A percentile compares a stretch with the other conserved stretches of the same genome.
Evolutionary conservation across 73 alveolate genomes (phyloP).

Genomic region (Paramecium sexaurelia): DNA sequence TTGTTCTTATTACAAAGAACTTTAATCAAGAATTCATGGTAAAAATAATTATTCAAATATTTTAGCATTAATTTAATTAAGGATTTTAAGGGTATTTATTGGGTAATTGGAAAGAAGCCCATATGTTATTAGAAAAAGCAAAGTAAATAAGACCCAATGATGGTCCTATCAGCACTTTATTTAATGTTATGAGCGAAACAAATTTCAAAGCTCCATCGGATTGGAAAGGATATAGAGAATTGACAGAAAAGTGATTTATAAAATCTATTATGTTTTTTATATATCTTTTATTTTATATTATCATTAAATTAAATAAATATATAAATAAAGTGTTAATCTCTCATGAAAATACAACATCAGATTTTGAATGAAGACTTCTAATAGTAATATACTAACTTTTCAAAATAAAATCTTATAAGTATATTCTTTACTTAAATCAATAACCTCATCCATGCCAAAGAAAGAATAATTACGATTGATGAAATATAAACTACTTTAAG

Average conservation of each 20-base stretch:
- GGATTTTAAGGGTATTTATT: conserved; percentile 69
- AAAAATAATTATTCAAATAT: background rate
- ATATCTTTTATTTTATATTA: background rate
- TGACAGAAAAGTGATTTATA: conserved; percentile 83
- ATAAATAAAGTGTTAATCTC: background rate
- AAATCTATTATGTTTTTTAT: background rate
- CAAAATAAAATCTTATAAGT: background rate
- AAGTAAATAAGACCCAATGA: conserved; percentile 73
- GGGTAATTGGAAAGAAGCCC: conserved; percentile 78
- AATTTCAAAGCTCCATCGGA: conserved; percentile 80
- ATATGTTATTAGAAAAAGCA: conserved; percentile 60
- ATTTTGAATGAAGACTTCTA: background rate
- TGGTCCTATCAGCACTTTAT: conserved; percentile 79
- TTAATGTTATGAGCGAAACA: conserved; percentile 71
- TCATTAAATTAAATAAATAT: background rate
- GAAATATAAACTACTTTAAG: background rate
- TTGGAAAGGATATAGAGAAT: conserved; percentile 90
- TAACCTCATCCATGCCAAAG: background rate
- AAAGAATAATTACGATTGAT: background rate
- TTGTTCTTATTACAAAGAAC: background rate
- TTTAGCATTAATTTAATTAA: conserved; percentile 19
- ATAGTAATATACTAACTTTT: background rate
- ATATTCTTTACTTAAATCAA: background rate
- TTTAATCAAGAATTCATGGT: conserved; percentile 47
- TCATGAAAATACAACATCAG: background rate